phyloP scores from a whole-genome alignment of 2,329 filamentous ascomycete species.

The Xylariaceae sp. region DNA sequence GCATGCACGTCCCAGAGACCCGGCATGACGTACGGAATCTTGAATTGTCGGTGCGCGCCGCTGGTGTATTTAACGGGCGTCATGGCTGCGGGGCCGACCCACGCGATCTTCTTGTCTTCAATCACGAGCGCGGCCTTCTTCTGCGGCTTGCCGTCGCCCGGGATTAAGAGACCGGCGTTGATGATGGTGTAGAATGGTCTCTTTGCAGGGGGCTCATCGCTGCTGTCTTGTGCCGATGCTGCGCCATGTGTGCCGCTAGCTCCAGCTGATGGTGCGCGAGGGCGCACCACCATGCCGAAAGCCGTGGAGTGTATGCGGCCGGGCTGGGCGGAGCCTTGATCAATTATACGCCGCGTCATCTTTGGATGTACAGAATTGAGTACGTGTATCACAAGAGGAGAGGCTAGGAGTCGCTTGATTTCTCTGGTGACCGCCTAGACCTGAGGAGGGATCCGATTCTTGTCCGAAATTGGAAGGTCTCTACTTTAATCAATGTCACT shows the following conservation, averaged over 20 bases:
- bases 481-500: too few relatives aligned
- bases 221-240: not conserved
- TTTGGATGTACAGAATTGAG: too few relatives aligned
- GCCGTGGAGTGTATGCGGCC: constrained; percentile 27
- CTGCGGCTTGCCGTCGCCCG: constrained; percentile 35
- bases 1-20: constrained; percentile 35
- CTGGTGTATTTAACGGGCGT: constrained; percentile 30
- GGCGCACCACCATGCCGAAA: constrained; percentile 27
- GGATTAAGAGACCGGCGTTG: constrained; percentile 33
- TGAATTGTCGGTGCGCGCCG: constrained; percentile 24
- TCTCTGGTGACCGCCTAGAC: too few relatives aligned
- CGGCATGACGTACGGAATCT: constrained; percentile 31
- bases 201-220: constrained; percentile 10
- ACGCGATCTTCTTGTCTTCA: constrained; percentile 35
- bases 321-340: too few relatives aligned
- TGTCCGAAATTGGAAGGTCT: too few relatives aligned
- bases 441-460: too few relatives aligned
- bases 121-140: constrained; percentile 34
- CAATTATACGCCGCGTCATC: too few relatives aligned
- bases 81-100: constrained; percentile 32
- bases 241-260: constrained; percentile 10
- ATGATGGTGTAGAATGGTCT: constrained; percentile 34
- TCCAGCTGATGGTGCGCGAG: too few relatives aligned
- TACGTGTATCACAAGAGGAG: too few relatives aligned
- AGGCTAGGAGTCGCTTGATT: too few relatives aligned